Evolutionary conservation across 1,284 basidiomycete genomes (phyloP), one percentile per base, ranked within the genome.

Genomic region (Waitea zeae): DNA sequence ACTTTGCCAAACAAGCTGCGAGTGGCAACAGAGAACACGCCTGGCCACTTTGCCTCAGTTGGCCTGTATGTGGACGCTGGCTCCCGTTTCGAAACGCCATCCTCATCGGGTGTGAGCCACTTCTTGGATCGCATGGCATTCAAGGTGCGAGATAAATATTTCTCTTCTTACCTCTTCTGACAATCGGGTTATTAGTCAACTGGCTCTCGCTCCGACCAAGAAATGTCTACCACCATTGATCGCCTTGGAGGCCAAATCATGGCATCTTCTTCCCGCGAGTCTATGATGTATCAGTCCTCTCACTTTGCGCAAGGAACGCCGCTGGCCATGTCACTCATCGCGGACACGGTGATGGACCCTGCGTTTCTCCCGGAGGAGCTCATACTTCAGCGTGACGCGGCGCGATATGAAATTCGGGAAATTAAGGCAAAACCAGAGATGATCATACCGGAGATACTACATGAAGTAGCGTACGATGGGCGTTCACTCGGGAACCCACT

Each of bases 271-370:
- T 84, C 88, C 4, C 68, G 93, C 31, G 93, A 98, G 54, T 77
- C 88, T 24, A 89, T 97, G 55, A 90, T 96, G 86, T 98, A 97
- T 55, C 93, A 97, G 57, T 92, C 93, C 12, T 87, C 88, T 31
- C 83, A 96, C 49, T 95, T 93, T 54, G 78, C 88, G 44, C 65
- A 79, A 43, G 77, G 77, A 30, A 83, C 90, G 1, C 73, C 79
- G 4, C 64, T 77, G 12, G 88, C 90, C 5, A 54, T 98, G 37
- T 80, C 80, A 20, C 67, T 98, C 42, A 86, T 98, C 40, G 73
- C 90, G 20, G 92, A 96, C 53, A 95, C 92, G 5, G 79, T 89
- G 36, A 65, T 81, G 37, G 74, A 90, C 48, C 75, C 93, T 3
- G 57, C 74, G 1, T 76, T 96, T 47, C 56, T 73, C 4, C 59